These are phyloP conservation scores for Citrus sp. DNA, from an alignment of 345 rosid genomes.

Conservation along the genomic window DNA sequence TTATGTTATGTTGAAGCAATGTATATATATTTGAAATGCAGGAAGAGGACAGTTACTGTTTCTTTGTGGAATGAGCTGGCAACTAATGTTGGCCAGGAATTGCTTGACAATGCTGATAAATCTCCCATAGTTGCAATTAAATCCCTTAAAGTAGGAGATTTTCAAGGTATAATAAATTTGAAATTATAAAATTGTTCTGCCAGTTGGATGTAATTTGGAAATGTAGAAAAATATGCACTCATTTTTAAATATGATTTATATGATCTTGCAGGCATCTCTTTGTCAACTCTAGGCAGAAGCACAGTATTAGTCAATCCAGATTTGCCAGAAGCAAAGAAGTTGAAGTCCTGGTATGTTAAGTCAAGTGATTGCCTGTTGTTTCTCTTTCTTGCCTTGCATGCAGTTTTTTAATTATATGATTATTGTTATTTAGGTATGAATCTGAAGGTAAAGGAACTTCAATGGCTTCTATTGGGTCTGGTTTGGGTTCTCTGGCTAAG, in stretches of 20 bases:
- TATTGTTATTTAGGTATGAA: constrained; percentile 53
- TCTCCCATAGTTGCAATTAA: constrained; percentile 78
- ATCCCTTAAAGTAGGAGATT: constrained; percentile 85
- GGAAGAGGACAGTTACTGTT: constrained; percentile 80
- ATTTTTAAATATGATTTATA: neutral
- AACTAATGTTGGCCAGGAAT: constrained; percentile 68
- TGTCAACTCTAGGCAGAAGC: constrained; percentile 71
- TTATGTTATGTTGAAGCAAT: neutral
- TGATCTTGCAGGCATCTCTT: constrained; percentile 59
- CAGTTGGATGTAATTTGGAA: neutral
- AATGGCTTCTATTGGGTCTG: constrained; percentile 68
- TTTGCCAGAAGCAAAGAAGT: constrained; percentile 62
- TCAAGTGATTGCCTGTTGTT: neutral
- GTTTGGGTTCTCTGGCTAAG: constrained; percentile 54
- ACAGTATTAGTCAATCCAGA: constrained; percentile 63
- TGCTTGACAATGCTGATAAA: constrained; percentile 60
- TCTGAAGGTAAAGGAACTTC: constrained; percentile 78
- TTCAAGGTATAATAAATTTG: constrained; percentile 58
- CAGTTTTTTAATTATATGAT: neutral
- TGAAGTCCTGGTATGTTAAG: constrained; percentile 57
- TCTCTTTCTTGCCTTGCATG: neutral
- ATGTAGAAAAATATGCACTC: too few species aligned
- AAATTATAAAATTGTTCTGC: neutral
- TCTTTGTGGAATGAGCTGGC: constrained; percentile 90
- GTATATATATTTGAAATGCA: constrained; percentile 14